Percentiles rank a stretch among this genome's conserved stretches.
These are phyloP conservation scores for Senecio squalidus DNA, from an alignment of 140 eudicot species.

Conservation along the genomic window DNA sequence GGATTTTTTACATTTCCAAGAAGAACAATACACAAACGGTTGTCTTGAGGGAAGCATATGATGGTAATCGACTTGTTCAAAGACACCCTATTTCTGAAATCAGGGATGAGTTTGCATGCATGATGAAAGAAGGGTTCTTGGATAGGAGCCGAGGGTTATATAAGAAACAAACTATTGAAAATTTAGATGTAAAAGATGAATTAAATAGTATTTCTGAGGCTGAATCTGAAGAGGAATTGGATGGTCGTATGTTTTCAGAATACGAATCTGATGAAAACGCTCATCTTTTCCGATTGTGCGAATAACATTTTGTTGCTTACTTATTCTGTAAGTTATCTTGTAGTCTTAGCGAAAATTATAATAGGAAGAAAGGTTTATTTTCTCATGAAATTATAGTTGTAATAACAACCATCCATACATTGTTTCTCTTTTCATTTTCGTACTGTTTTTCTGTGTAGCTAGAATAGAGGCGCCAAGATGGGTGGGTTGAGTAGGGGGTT, in stretches of 20 bases:
- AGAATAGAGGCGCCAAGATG: too few species aligned
- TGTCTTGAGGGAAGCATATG: constrained; percentile 76
- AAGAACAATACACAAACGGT: constrained; percentile 68
- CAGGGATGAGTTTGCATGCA: constrained; percentile 40
- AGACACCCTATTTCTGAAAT: constrained; percentile 62
- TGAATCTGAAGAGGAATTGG: constrained; percentile 40
- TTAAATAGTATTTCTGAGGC: constrained; percentile 2
- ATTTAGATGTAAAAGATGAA: constrained; percentile 14
- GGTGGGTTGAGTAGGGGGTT: too few species aligned
- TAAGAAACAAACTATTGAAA: constrained; percentile 24
- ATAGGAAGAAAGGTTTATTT: not conserved
- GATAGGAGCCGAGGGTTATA: constrained; percentile 70
- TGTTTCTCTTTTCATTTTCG: not conserved
- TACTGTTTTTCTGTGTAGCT: not conserved
- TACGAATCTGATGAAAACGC: constrained; percentile 46
- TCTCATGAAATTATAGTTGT: not conserved
- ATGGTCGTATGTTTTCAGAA: constrained; percentile 32
- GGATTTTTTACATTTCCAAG: constrained; percentile 77
- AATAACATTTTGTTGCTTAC: constrained; percentile 7
- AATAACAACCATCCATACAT: not conserved
- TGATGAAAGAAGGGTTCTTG: constrained; percentile 68
- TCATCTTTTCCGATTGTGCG: constrained; percentile 9
- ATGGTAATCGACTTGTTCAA: constrained; percentile 47
- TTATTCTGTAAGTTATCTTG: not conserved
- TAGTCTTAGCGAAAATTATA: not conserved